Conservation (phyloP, 2,329 filamentous ascomycete species). For the Aspergillus ochraceoroseus region DNA sequence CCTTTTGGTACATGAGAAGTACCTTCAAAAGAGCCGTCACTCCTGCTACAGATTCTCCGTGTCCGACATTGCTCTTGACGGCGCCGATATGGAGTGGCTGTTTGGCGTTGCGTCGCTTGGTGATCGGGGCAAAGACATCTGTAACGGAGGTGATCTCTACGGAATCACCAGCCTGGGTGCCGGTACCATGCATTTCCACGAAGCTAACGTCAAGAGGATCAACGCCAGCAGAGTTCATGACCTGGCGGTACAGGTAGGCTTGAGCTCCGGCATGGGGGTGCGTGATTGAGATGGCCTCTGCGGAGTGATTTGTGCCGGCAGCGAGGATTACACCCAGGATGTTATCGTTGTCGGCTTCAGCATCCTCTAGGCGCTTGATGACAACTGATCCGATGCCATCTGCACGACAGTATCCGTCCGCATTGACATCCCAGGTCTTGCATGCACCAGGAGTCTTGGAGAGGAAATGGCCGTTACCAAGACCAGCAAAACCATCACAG, state of each 20-base stretch:
- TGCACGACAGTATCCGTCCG: slow-evolving; percentile 53
- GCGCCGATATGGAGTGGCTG: slow-evolving; percentile 30
- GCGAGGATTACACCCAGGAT: slow-evolving; percentile 43
- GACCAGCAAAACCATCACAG: slow-evolving; percentile 69
- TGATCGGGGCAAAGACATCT: slow-evolving; percentile 53
- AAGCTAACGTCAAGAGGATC: slow-evolving; percentile 37
- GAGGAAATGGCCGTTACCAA: slow-evolving; percentile 51
- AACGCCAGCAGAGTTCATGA: slow-evolving; percentile 37
- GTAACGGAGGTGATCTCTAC: slow-evolving; percentile 38
- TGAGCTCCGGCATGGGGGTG: slow-evolving; percentile 41
- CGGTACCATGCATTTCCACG: slow-evolving; percentile 41
- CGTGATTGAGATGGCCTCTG: slow-evolving; percentile 46
- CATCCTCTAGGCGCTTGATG: slow-evolving; percentile 50
- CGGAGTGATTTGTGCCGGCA: slow-evolving; percentile 44
- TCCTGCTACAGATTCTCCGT: slow-evolving; percentile 44
- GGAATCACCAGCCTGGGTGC: slow-evolving; percentile 38
- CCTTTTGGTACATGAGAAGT: slow-evolving; percentile 60
- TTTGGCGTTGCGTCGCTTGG: slow-evolving; percentile 44
- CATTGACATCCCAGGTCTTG: slow-evolving; percentile 47
- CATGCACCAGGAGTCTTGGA: slow-evolving; percentile 40
- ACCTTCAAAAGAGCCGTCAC: slow-evolving; percentile 54
- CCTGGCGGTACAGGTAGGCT: slow-evolving; percentile 34
- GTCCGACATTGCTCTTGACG: slow-evolving; percentile 39
- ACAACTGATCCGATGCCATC: slow-evolving; percentile 50
- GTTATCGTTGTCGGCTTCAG: slow-evolving; percentile 47